phyloP scores from a whole-genome alignment of 495 filamentous ascomycete species.

The Penicillium turbatum region DNA sequence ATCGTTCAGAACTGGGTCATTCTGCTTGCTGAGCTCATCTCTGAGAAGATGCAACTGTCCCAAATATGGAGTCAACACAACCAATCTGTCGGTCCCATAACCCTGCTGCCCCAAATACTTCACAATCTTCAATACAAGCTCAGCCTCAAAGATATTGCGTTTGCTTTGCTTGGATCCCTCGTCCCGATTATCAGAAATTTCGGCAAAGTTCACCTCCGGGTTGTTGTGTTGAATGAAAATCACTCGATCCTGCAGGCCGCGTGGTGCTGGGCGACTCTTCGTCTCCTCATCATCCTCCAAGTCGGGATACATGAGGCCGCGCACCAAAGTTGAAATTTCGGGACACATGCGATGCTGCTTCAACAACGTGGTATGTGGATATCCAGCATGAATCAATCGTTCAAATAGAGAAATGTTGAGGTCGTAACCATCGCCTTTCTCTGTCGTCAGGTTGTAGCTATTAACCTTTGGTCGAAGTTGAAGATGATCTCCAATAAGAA shows the following conservation, averaged over 20 bases:
- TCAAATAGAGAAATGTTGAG: conserved; percentile 73
- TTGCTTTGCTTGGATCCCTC: conserved; percentile 47
- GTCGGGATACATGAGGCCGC: conserved; percentile 59
- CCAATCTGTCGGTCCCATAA: conserved; percentile 62
- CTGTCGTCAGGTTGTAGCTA: conserved; percentile 59
- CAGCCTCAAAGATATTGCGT: conserved; percentile 63
- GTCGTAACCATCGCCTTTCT: conserved; percentile 64
- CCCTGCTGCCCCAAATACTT: conserved; percentile 73
- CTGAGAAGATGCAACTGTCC: conserved; percentile 62
- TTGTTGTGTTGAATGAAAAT: conserved; percentile 63
- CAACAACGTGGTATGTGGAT: conserved; percentile 51
- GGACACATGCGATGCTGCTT: conserved; percentile 70
- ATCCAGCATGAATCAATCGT: conserved; percentile 53
- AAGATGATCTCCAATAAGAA: conserved; percentile 75
- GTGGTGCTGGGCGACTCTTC: conserved; percentile 40
- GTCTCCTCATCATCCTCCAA: conserved; percentile 58
- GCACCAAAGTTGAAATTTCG: conserved; percentile 61
- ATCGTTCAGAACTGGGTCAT: conserved; percentile 63
- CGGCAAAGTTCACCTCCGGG: conserved; percentile 38
- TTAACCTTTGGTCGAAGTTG: conserved; percentile 71
- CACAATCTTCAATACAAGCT: conserved; percentile 64
- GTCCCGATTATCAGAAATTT: conserved; percentile 50
- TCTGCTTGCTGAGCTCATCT: conserved; percentile 49
- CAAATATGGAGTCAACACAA: conserved; percentile 70
- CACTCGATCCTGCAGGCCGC: conserved; percentile 58